Base-by-base conservation (phyloP, 1,284 basidiomycete genomes). In the Papiliotrema fonsecae region DNA sequence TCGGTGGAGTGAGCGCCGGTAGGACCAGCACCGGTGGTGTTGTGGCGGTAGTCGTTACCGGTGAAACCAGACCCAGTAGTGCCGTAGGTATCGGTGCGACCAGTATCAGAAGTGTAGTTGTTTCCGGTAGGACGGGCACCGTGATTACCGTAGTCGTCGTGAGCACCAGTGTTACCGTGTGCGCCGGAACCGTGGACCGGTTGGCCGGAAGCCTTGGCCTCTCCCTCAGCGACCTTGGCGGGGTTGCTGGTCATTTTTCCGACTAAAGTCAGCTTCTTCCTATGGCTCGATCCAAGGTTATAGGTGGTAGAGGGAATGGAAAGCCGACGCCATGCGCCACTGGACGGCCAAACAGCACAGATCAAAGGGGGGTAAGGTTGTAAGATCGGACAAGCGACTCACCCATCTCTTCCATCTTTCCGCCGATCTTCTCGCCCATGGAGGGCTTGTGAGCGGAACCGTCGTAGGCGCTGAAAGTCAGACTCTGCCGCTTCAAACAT, bases 231-330 rank as follows among this genome's bases (percentile, higher is more conserved):
- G 36, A 60, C 55, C 46, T 62, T 62, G 42, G 41, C 48, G 24
- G 52, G 54, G 55, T 62, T 60, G 47, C 52, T 42, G 49, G 60
- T 62, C 21, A 36, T 51, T 42, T 62, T 62, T 22, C 58, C 58
- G 37, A 59, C 57, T 55, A 42, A 19, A n/a, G 42, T 43, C 24
- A 46, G 43, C 26, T 14, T 9, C n/a, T n/a, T n/a, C n/a, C n/a
- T n/a, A n/a, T n/a, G n/a, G n/a, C n/a, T n/a, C n/a, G n/a, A n/a
- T n/a, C n/a, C n/a, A n/a, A n/a, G n/a, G n/a, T n/a, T n/a, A n/a
- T n/a, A n/a, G n/a, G n/a, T n/a, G n/a, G n/a, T n/a, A n/a, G n/a
- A n/a, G 21, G 19, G 2, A 21, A 37, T 25, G 6, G 11, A 31
- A 35, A 26, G 24, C 30, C 11, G 13, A 25, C 14, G 27, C 36